Base-by-base conservation (phyloP, 768 basidiomycete genomes). In the Lentinus tigrinus region DNA sequence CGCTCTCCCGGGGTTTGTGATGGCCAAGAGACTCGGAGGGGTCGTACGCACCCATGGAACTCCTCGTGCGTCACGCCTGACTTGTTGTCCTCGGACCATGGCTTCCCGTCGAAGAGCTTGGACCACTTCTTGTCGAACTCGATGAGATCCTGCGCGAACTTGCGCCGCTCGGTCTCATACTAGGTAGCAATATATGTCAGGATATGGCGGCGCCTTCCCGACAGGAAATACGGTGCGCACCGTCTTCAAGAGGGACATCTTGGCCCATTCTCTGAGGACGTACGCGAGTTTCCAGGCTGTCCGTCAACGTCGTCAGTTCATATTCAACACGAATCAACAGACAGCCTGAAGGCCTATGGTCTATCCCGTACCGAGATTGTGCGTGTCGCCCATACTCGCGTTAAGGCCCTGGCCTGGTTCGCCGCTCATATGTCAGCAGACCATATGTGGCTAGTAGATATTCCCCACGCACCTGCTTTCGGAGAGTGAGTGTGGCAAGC, bases 111-210 rank as follows among this genome's bases (percentile, higher is more conserved):
- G 69, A 83, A 83, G 19, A 83, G 70, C 2, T 77, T 73, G 0
- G 79, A 77, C 61, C 79, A 82, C 56, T 73, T 72, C 63, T 80
- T 80, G 67, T 84, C 83, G 52, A 82, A 82, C 50, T 73, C 66
- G 59, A 84, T 81, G 37, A 85, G 73, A 47, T 83, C 81, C 62
- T 80, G 77, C 0, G 83, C 83, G 60, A 74, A 82, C 63, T 77
- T 76, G 42, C 78, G 75, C 9, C 84, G 77, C 66, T 85, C 83
- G 21, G 72, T 73, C 55, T 82, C 81, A 64, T 82, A 82, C 80
- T 82, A 37, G 1, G 21, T n/a, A n/a, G n/a, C 8, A 40, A n/a
- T 4, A 13, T 44, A 14, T 19, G 31, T 53, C 26, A 47, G 39
- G 23, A 16, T 21, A n/a, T n/a, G n/a, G n/a, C n/a, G n/a, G n/a